Base-by-base conservation (phyloP, 140 eudicot species). In the Oenanthe javanica region DNA sequence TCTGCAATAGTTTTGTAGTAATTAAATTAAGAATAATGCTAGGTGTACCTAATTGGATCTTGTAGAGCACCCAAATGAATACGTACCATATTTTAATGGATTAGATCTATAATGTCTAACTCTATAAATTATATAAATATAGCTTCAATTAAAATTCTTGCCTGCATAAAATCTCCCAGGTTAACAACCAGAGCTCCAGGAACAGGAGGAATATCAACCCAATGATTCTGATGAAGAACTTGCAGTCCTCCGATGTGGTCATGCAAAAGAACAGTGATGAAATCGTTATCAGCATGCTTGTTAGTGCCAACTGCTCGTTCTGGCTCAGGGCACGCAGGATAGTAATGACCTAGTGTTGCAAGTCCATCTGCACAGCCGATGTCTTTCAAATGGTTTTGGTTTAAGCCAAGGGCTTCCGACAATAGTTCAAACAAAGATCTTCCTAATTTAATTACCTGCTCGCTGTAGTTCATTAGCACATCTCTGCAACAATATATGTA, bases 251-350 rank as follows among this genome's bases (percentile, higher is more conserved):
- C 91, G 0, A 82, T 78, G 8, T 89, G 83, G 69, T 87, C 90
- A 72, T 89, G 93, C 61, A 89, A 69, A 61, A 89, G 83, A 21
- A 89, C 85, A 0, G 89, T 84, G 4, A 89, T 50, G 69, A 90
- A 90, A 14, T 79, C 87, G 66, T 54, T 69, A 59, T 90, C 94
- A 18, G 94, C 83, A 47, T 90, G 91, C 52, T 72, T 82, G 79
- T 79, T 82, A 54, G 87, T 75, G 12, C 90, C 91, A 63, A 86
- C 70, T 3, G 94, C 81, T 42, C 83, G 72, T 21, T 87, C 86
- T 2, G 94, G 94, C 71, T 90, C 84, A 9, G 91, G 94, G 61
- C 90, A 90, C 15, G 87, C 85, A 2, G 94, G 94, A 49, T 87
- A 86, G 74, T 52, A 90, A 79, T 90, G 94, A 10, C 80, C 86